These are phyloP conservation scores for Aspergillus homomorphus DNA, from an alignment of 495 filamentous ascomycete genomes.

Conservation along the genomic window DNA sequence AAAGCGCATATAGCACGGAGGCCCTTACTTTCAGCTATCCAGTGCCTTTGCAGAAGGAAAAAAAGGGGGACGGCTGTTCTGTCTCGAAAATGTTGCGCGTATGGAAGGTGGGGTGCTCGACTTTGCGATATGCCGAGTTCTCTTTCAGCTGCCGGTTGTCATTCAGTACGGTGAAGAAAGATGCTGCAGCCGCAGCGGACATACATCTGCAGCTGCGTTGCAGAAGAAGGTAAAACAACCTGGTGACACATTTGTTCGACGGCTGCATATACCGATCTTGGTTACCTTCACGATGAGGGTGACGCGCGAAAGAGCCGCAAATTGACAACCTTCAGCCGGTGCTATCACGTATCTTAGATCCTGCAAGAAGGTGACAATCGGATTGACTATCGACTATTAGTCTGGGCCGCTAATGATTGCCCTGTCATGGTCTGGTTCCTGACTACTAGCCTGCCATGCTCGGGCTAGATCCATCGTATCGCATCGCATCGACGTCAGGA, in stretches of 20 bases:
- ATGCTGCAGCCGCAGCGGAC: background rate
- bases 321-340: background rate
- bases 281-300: background rate
- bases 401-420: background rate
- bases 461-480: background rate
- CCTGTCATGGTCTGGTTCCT: background rate
- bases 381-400: background rate
- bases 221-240: background rate
- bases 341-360: background rate
- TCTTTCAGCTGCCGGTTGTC: background rate
- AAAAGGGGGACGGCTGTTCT: no score
- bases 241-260: background rate
- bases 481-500: background rate
- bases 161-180: background rate
- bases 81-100: no score
- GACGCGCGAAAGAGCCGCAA: background rate
- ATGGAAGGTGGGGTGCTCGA: no score
- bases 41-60: no score
- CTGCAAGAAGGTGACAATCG: background rate
- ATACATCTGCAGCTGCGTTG: no score
- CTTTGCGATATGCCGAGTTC: background rate
- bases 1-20: no score
- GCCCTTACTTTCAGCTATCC: no score
- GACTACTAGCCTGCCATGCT: background rate
- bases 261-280: background rate